Percentiles rank a stretch among this genome's conserved stretches.
phyloP scores from a whole-genome alignment of 2,329 filamentous ascomycete species.

The Cladosporium phlei region DNA sequence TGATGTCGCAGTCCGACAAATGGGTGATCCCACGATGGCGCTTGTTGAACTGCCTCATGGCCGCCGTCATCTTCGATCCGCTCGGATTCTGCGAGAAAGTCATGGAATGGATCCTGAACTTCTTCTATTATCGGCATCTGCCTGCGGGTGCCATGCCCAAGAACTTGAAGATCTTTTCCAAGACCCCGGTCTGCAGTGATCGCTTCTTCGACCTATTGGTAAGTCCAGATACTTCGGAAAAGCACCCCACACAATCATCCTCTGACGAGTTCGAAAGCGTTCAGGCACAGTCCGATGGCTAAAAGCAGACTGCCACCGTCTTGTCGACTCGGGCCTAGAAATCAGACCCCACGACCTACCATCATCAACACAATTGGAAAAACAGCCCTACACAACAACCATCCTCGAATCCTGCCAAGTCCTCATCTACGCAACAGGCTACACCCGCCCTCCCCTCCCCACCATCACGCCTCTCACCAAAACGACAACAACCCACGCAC shows the following conservation, averaged over 20 bases:
- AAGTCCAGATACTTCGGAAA: background rate
- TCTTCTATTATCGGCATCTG: background rate
- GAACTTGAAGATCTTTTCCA: background rate
- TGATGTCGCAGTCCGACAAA: too few relatives aligned
- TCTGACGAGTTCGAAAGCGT: background rate
- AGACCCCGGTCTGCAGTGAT: background rate
- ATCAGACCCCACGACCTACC: background rate
- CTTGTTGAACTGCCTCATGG: background rate
- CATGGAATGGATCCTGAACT: background rate
- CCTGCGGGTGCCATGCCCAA: background rate
- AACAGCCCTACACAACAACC: background rate
- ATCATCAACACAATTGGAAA: background rate
- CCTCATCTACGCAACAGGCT: slow-evolving; percentile 81
- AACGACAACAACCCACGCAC: slow-evolving; percentile 67
- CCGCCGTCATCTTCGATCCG: background rate
- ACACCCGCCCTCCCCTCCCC: slow-evolving; percentile 62
- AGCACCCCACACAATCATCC: background rate
- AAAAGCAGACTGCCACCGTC: background rate
- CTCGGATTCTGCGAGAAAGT: background rate
- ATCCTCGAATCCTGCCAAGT: slow-evolving; percentile 73
- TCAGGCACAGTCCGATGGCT: slow-evolving; percentile 38
- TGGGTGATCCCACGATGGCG: too few relatives aligned
- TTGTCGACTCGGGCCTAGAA: background rate
- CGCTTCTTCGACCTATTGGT: background rate
- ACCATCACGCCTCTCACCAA: slow-evolving; percentile 60